These are phyloP conservation scores for Carex parvula DNA, from an alignment of 176 grass and related monocot species.

Conservation along the genomic window DNA sequence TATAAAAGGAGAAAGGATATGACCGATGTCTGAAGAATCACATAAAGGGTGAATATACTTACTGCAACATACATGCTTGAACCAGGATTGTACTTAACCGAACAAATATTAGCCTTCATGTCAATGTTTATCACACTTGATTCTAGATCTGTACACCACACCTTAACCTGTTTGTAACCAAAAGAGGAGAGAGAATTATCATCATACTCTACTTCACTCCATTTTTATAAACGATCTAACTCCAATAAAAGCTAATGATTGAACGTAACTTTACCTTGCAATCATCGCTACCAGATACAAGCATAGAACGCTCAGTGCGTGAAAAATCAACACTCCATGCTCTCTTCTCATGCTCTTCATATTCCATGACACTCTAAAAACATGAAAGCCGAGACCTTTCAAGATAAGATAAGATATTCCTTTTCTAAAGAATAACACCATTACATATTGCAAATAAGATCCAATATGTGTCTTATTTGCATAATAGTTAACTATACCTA, in stretches of 20 bases:
- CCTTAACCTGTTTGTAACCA: slow-evolving; percentile 66
- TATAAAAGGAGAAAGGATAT: slow-evolving; percentile 30
- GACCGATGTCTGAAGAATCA: slow-evolving; percentile 24
- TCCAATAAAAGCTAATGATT: neutral
- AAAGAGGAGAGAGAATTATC: neutral
- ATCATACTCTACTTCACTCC: neutral
- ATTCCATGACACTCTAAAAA: slow-evolving; percentile 94
- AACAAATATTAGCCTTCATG: slow-evolving; percentile 99
- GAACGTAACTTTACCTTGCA: slow-evolving; percentile 65
- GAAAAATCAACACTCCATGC: slow-evolving; percentile 99
- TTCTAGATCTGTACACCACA: slow-evolving; percentile 98
- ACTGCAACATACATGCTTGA: slow-evolving; percentile 83
- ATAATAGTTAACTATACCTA: neutral
- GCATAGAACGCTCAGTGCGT: slow-evolving; percentile 77
- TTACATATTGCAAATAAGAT: neutral
- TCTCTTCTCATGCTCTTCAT: slow-evolving; percentile 99
- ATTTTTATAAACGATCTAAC: neutral
- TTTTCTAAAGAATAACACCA: neutral
- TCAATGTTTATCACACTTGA: slow-evolving; percentile 96
- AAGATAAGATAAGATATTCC: slow-evolving; percentile 6
- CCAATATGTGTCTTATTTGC: slow-evolving; percentile 2
- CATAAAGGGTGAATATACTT: slow-evolving; percentile 40
- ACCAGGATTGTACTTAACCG: slow-evolving; percentile 97
- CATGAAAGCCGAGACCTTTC: slow-evolving; percentile 7
- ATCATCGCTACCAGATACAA: slow-evolving; percentile 99